Conservation (phyloP, 2,329 filamentous ascomycete genomes). For the Colletotrichum abscissum region DNA sequence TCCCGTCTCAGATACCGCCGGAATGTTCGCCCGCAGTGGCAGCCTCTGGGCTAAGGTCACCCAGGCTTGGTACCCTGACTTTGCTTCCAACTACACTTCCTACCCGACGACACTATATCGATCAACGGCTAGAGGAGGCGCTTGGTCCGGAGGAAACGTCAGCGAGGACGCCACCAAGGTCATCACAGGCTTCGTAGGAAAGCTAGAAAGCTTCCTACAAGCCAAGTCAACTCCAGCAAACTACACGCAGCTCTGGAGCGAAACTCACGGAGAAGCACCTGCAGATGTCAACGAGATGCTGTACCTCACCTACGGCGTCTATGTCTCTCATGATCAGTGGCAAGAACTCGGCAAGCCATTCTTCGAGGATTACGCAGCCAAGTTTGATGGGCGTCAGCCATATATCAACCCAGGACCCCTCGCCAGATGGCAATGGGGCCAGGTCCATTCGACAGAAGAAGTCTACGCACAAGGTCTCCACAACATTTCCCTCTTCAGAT, state of each 20-base stretch:
- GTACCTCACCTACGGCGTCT: constrained; percentile 44
- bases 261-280: constrained; percentile 23
- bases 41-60: constrained; percentile 11
- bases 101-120: constrained; percentile 40
- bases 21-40: constrained; percentile 20
- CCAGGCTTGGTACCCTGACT: constrained; percentile 22
- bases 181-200: constrained; percentile 37
- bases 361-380: constrained; percentile 48
- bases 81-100: constrained; percentile 44
- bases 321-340: constrained; percentile 49
- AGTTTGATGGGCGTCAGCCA: constrained; percentile 45
- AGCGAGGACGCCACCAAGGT: background rate
- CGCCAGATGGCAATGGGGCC: constrained; percentile 46
- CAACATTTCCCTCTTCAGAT: constrained; percentile 27
- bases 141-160: background rate
- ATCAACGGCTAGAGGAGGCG: background rate
- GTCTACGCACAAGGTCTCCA: constrained; percentile 17
- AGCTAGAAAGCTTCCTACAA: constrained; percentile 41
- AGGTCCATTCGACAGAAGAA: constrained; percentile 25
- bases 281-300: constrained; percentile 41
- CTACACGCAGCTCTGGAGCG: constrained; percentile 40
- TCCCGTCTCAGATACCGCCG: constrained; percentile 34
- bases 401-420: constrained; percentile 49
- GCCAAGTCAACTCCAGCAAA: constrained; percentile 20
- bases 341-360: constrained; percentile 48